These are phyloP conservation scores for Yamadazyma kanchanaburiensis DNA, from an alignment of 1,139 yeast species.

Conservation along the genomic window DNA sequence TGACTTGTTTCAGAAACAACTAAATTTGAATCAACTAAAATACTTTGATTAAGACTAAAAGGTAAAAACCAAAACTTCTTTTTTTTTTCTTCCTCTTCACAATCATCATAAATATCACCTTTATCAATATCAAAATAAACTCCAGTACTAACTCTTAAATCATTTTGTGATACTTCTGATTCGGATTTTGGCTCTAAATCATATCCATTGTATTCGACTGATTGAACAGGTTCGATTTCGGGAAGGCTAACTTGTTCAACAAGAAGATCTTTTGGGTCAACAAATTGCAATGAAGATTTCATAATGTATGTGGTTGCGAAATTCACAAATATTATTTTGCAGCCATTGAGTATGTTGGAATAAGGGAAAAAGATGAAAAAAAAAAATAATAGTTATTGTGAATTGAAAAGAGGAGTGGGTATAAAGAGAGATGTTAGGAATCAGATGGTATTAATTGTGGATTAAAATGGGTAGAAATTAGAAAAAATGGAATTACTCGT, in stretches of 20 bases:
- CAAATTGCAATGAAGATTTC: constrained; percentile 5
- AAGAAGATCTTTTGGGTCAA: constrained; percentile 9
- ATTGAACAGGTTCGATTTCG: not conserved
- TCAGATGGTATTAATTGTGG: no score
- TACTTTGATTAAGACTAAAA: constrained; percentile 7
- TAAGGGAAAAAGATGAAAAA: no score
- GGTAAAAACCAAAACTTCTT: constrained; percentile 16
- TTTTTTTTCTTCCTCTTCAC: constrained; percentile 11
- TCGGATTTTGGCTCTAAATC: constrained; percentile 6
- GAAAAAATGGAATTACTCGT: no score
- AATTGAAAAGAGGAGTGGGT: no score
- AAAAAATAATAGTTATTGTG: no score
- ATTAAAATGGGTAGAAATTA: no score
- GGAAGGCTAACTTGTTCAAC: constrained; percentile 4
- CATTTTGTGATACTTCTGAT: constrained; percentile 5
- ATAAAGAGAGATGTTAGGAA: no score
- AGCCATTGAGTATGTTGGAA: no score
- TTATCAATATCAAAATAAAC: constrained; percentile 11
- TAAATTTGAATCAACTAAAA: constrained; percentile 10
- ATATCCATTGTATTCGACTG: constrained; percentile 6
- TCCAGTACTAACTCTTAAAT: constrained; percentile 11
- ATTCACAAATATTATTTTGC: no score
- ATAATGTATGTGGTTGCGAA: constrained; percentile 5
- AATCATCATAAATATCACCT: constrained; percentile 6
- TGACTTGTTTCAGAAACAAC: constrained; percentile 8